These are phyloP conservation scores for Delonix regia DNA, from an alignment of 306 rosid genomes.

Conservation along the genomic window DNA sequence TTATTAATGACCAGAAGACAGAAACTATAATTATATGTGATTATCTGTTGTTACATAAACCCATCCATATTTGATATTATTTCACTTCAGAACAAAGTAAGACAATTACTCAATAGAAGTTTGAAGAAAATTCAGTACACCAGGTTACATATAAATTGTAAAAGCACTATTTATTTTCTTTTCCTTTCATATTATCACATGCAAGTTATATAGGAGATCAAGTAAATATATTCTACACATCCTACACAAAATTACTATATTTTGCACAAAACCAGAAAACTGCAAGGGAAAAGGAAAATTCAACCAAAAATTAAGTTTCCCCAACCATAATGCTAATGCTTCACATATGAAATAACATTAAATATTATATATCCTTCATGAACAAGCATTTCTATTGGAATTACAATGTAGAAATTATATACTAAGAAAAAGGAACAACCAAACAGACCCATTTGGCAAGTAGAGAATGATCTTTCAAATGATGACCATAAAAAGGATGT, in stretches of 20 bases:
- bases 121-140: neutral
- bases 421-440: neutral
- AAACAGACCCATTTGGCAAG: neutral
- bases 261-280: neutral
- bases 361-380: neutral
- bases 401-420: neutral
- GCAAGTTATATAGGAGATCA: neutral
- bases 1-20: constrained; percentile 51
- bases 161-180: neutral
- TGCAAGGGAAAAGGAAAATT: neutral
- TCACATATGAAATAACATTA: neutral
- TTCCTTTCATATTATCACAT: neutral
- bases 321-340: neutral
- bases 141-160: neutral
- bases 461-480: neutral
- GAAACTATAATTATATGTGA: constrained; percentile 9
- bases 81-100: neutral
- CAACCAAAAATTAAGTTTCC: neutral
- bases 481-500: neutral
- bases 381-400: neutral
- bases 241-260: neutral
- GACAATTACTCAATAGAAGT: neutral
- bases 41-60: constrained; percentile 11
- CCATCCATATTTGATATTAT: constrained; percentile 3
- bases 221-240: neutral